phyloP scores from a whole-genome alignment of 164 flowering plant genomes.

The Stephania japonica region DNA sequence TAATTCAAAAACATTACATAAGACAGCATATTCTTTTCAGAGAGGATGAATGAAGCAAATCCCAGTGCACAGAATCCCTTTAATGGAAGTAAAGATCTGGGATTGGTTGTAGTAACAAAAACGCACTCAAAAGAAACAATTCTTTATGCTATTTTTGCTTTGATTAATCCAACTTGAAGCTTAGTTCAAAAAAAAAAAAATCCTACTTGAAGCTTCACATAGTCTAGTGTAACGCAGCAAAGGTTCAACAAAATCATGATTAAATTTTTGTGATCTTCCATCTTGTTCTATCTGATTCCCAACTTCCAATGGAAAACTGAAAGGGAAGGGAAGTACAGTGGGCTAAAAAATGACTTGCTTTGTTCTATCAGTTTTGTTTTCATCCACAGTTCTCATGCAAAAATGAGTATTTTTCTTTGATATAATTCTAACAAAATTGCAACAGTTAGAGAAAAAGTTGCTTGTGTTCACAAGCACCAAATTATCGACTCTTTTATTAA shows the following conservation, averaged over 20 bases:
- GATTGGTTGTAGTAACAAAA: too few species aligned
- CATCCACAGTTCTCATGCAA: neutral
- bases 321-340: neutral
- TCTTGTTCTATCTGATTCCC: neutral
- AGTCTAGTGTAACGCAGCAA: neutral
- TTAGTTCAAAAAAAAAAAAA: neutral
- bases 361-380: neutral
- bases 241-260: neutral
- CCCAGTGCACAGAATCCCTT: too few species aligned
- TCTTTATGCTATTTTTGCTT: too few species aligned
- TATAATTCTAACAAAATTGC: neutral
- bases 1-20: too few species aligned
- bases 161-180: neutral
- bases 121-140: neutral
- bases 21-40: too few species aligned
- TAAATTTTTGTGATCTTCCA: neutral
- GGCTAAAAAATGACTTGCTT: neutral
- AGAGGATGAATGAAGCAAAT: too few species aligned
- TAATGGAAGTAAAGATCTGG: too few species aligned
- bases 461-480: neutral
- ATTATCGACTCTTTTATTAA: constrained; percentile 6
- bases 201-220: neutral
- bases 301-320: neutral
- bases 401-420: neutral
- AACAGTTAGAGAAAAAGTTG: neutral